Conservation (phyloP, 768 basidiomycete species). For the Phylloporus arenicola region DNA sequence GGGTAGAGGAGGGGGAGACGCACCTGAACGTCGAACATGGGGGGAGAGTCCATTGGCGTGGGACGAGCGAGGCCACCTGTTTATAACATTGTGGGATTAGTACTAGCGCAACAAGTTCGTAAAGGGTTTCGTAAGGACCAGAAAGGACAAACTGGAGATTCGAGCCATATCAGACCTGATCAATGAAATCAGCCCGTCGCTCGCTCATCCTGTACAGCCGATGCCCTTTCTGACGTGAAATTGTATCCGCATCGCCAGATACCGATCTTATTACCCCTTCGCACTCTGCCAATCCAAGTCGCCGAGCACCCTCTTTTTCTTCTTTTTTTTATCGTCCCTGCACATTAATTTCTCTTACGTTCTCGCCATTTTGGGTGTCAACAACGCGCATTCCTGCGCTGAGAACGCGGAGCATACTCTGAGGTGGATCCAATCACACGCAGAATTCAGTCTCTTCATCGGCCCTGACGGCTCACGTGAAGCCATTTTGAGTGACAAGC, state of each 20-base stretch:
- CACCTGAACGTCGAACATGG: conserved; percentile 23
- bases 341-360: background rate
- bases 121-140: background rate
- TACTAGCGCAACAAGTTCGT: background rate
- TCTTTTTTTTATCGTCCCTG: conserved; percentile 7
- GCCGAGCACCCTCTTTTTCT: background rate
- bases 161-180: background rate
- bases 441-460: too few species aligned
- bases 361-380: too few species aligned
- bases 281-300: background rate
- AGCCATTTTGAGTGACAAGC: background rate
- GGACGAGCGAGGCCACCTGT: background rate
- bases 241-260: conserved; percentile 28
- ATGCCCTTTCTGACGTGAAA: background rate
- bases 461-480: background rate
- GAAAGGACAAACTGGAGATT: background rate
- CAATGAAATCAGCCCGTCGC: background rate
- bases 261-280: conserved; percentile 15
- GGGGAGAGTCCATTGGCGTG: conserved; percentile 16
- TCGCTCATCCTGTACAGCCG: background rate
- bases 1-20: background rate
- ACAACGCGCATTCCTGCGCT: background rate
- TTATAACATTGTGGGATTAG: background rate
- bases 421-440: conserved; percentile 3
- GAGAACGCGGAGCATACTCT: conserved; percentile 22